phyloP scores from a whole-genome alignment of 176 grass and related monocot species.

The Puya raimondii region DNA sequence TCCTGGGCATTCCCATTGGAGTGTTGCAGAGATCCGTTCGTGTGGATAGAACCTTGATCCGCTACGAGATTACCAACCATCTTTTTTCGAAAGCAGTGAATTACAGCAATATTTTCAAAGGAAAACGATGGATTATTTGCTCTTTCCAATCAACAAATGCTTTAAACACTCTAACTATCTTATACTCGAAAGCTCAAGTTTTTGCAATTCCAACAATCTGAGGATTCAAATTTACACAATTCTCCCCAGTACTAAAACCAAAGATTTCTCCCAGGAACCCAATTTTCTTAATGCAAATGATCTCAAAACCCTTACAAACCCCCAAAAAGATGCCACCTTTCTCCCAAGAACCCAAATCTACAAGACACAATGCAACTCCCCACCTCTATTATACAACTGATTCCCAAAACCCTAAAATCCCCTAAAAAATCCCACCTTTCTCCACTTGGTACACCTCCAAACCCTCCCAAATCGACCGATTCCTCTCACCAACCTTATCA shows the following conservation, averaged over 20 bases:
- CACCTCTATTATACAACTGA: neutral
- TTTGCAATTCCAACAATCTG: neutral
- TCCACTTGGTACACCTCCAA: neutral
- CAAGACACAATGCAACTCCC: neutral
- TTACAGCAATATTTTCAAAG: neutral
- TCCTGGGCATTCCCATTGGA: constrained; percentile 47
- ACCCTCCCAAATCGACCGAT: constrained; percentile 9
- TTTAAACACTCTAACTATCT: neutral
- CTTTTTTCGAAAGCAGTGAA: constrained; percentile 14
- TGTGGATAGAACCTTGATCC: constrained; percentile 10
- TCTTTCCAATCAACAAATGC: neutral
- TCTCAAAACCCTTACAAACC: neutral
- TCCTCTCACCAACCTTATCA: constrained; percentile 36
- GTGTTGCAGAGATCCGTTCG: constrained; percentile 43
- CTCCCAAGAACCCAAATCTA: neutral
- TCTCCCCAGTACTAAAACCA: neutral
- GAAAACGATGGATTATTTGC: constrained; percentile 2
- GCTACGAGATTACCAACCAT: constrained; percentile 66
- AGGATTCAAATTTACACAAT: too few species aligned
- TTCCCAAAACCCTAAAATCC: neutral
- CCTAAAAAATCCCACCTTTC: neutral
- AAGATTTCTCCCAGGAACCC: neutral
- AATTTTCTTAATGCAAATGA: neutral
- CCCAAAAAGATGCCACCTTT: neutral
- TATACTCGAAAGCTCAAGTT: neutral